Percentiles rank a stretch among this genome's conserved stretches.
Conservation (phyloP, 108 stramenopile species). For the Schizochytrium sp. region DNA sequence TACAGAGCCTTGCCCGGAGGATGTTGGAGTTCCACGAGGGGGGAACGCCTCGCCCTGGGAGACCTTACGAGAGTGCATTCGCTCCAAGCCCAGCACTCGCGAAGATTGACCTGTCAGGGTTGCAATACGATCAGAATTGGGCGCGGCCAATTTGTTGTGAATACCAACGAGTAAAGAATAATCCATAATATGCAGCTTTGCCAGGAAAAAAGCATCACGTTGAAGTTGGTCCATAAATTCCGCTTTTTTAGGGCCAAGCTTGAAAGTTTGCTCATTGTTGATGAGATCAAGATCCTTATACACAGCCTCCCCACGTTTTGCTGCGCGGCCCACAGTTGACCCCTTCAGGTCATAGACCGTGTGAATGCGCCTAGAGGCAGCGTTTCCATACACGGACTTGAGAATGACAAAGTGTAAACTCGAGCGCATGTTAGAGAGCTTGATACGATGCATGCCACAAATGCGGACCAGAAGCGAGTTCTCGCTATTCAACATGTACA, state of each 20-base stretch:
- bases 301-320: slow-evolving; percentile 69
- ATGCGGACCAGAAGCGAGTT: slow-evolving; percentile 92
- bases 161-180: slow-evolving; percentile 92
- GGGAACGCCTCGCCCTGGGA: not conserved
- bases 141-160: slow-evolving; percentile 75
- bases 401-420: slow-evolving; percentile 94
- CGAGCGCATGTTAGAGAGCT: slow-evolving; percentile 88
- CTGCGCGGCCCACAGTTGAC: slow-evolving; percentile 81
- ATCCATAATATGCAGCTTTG: slow-evolving; percentile 91
- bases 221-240: slow-evolving; percentile 81
- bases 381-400: slow-evolving; percentile 91
- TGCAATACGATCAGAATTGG: not conserved
- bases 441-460: slow-evolving; percentile 97
- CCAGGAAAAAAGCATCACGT: slow-evolving; percentile 83
- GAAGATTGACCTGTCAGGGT: slow-evolving; percentile 43
- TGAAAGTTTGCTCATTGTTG: slow-evolving; percentile 72
- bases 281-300: slow-evolving; percentile 89
- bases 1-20: too few species aligned
- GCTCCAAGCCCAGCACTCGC: slow-evolving; percentile 18
- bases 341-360: slow-evolving; percentile 94
- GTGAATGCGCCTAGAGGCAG: slow-evolving; percentile 72
- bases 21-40: too few species aligned
- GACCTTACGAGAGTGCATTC: not conserved
- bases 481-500: slow-evolving; percentile 88
- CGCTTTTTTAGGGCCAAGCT: slow-evolving; percentile 76